Conservation (phyloP, 2,329 filamentous ascomycete species). For the Aspergillus costaricaensis region DNA sequence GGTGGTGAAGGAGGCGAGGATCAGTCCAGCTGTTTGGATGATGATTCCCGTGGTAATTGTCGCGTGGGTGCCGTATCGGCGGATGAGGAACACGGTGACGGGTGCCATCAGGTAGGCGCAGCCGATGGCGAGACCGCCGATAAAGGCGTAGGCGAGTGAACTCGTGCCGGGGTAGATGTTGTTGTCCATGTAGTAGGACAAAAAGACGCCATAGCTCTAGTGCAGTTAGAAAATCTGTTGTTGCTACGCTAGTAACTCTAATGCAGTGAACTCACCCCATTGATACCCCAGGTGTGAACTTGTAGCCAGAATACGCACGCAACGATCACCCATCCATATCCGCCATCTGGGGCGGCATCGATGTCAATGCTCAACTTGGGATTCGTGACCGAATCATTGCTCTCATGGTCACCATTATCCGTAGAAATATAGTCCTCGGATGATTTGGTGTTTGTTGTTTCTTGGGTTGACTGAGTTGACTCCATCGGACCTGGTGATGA, state of each 20-base stretch:
- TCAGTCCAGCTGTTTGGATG: slow-evolving; percentile 37
- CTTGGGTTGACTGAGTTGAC: neutral
- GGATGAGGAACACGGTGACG: neutral
- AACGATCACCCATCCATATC: slow-evolving; percentile 6
- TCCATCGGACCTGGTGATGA: neutral
- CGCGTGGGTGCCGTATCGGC: neutral
- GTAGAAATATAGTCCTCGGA: neutral
- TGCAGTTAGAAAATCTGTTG: neutral
- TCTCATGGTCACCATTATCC: neutral
- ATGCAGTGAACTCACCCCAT: neutral
- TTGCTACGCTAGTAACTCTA: neutral
- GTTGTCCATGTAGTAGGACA: slow-evolving; percentile 10
- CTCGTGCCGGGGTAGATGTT: neutral
- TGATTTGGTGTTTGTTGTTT: neutral
- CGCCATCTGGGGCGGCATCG: slow-evolving; percentile 3
- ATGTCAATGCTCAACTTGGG: neutral
- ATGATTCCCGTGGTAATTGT: slow-evolving; percentile 27
- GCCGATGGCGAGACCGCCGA: slow-evolving; percentile 10
- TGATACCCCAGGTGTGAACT: slow-evolving; percentile 9
- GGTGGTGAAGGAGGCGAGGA: slow-evolving; percentile 41
- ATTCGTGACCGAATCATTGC: neutral
- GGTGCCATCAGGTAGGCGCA: slow-evolving; percentile 10
- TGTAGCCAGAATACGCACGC: slow-evolving; percentile 7
- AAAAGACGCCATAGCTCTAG: slow-evolving; percentile 9
- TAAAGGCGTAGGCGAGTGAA: slow-evolving; percentile 5